Evolutionary conservation across 2,329 filamentous ascomycete genomes (phyloP), one percentile per base, ranked within the genome.

Genomic region (Hawksworthiomyces lignivorus): DNA sequence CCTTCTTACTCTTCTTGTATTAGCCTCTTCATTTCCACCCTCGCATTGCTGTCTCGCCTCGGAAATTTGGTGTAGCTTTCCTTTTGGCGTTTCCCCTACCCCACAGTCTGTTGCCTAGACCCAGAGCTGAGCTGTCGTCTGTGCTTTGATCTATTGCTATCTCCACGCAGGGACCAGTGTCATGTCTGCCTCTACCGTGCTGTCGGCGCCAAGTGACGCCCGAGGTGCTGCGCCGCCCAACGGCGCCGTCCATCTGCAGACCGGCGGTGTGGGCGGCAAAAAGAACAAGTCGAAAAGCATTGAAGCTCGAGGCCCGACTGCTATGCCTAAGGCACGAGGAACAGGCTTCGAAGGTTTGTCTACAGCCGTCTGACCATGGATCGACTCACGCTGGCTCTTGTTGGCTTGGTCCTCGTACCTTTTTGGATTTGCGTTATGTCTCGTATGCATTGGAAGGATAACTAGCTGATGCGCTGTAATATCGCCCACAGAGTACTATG

Each of bases 271-370:
- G 21, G 24, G 19, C 11, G 22, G 27, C 34, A 64, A 62, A 50
- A 66, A 62, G 51, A 68, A 65, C 51, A 69, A 64, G 49, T 64
- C 63, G 43, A 67, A 57, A 38, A 52, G 51, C 14, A 58, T 55
- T 15, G 55, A 52, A 32, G 47, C 45, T 7, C 60, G 65, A 17
- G 67, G 67, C 3, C 62, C 63, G 17, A 66, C 63, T 1, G 62
- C 62, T n/a, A 54, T 63, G 36, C 57, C 61, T 36, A 69, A 65
- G 50, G 62, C 61, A 32, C 60, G 67, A 4, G 69, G 69, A 7
- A 83, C 77, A 6, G 85, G 85, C 0, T 89, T 88, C 45, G 85
- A 89, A 61, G 76, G 78, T 55, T 22, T 15, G 34, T 26, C n/a
- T 34, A 24, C n/a, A n/a, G n/a, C n/a, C n/a, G n/a, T n/a, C n/a